phyloP scores from a whole-genome alignment of 306 rosid genomes.

The Dryas alaskensis region DNA sequence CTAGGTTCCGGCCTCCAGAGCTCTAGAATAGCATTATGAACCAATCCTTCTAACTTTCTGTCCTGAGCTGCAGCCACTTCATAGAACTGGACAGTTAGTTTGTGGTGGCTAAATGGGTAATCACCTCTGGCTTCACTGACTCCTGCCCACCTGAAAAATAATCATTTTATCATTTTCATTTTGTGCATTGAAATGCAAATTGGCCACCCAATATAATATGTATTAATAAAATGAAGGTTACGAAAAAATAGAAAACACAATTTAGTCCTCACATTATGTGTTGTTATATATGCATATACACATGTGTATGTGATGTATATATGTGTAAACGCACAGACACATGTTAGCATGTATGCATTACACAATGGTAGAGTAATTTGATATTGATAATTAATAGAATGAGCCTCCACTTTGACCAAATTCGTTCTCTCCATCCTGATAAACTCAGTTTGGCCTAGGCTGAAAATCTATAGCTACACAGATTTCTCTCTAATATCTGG shows the following conservation, averaged over 20 bases:
- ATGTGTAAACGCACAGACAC: not conserved
- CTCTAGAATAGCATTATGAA: conserved; percentile 98
- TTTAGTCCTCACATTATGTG: not conserved
- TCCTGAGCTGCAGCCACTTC: conserved; percentile 99
- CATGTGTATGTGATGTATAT: not conserved
- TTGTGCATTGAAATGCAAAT: not conserved
- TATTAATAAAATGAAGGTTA: not conserved
- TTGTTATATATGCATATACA: not conserved
- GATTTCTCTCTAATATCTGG: not conserved
- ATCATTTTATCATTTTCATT: not conserved
- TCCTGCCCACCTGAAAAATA: conserved; percentile 83
- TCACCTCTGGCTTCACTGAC: conserved; percentile 95
- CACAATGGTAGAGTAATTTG: not conserved
- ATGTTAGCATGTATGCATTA: not conserved
- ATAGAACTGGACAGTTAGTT: conserved; percentile 93
- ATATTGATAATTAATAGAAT: conserved; percentile 1
- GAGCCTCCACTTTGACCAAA: not conserved
- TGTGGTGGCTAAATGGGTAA: conserved; percentile 99
- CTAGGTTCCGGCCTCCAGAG: conserved; percentile 98
- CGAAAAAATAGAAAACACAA: not conserved
- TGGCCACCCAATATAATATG: not conserved
- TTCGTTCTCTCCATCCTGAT: not conserved
- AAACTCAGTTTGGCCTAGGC: not conserved
- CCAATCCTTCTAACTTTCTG: conserved; percentile 94
- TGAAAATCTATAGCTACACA: not conserved